Conservation (phyloP, 352 stramenopile species). For the Globisporangium canariense region DNA sequence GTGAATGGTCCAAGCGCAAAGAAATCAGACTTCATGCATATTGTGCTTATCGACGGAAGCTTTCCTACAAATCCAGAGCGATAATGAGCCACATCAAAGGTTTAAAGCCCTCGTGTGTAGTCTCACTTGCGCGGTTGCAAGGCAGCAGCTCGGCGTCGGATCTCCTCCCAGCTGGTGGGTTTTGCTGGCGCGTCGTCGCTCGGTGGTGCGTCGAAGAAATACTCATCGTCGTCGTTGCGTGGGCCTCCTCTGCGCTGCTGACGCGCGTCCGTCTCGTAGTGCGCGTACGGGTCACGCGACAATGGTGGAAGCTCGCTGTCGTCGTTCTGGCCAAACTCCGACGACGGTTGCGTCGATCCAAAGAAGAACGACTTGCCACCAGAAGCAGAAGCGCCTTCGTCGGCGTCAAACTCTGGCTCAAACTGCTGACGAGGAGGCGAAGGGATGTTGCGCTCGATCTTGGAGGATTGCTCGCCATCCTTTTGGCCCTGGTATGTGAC, state of each 20-base stretch:
- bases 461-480: background rate
- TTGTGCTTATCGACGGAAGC: background rate
- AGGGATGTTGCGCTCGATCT: background rate
- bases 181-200: conserved; percentile 29
- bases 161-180: conserved; percentile 74
- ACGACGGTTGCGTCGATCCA: conserved; percentile 20
- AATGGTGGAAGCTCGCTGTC: conserved; percentile 25
- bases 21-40: background rate
- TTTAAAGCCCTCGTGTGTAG: too few species aligned
- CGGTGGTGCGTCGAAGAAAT: conserved; percentile 37
- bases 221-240: conserved; percentile 41
- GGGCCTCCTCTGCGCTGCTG: conserved; percentile 4
- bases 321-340: background rate
- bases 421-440: background rate
- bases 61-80: background rate
- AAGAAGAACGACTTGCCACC: conserved; percentile 55
- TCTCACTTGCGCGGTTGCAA: conserved; percentile 42
- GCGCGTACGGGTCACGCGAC: conserved; percentile 41
- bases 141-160: conserved; percentile 52
- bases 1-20: background rate
- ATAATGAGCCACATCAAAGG: background rate
- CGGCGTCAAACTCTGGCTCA: background rate
- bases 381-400: conserved; percentile 11
- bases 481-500: background rate
- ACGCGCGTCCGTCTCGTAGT: conserved; percentile 15